Evolutionary conservation across 331 rosid species (phyloP).

Genomic region (Ulmus americana): DNA sequence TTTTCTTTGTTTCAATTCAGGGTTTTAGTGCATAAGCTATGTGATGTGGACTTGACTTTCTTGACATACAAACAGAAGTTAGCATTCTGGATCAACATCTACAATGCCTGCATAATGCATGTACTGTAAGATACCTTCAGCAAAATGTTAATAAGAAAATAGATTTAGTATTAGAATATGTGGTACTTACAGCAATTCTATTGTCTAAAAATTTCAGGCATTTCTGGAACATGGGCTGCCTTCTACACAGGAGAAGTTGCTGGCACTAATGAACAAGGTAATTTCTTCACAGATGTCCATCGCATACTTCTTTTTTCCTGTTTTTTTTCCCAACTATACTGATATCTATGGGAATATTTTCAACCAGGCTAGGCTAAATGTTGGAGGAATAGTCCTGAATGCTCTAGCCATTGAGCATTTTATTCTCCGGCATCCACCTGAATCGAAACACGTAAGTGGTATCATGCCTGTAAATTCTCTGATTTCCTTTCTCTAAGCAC

Average conservation of each 20-base stretch:
- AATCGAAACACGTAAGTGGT: conserved; percentile 52
- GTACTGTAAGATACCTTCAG: conserved; percentile 76
- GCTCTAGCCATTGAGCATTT: conserved; percentile 89
- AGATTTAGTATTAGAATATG: background rate
- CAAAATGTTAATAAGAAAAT: background rate
- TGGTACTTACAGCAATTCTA: conserved; percentile 17
- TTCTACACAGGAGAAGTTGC: conserved; percentile 56
- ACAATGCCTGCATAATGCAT: conserved; percentile 96
- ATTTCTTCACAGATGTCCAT: background rate
- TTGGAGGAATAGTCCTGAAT: conserved; percentile 77
- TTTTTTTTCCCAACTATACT: background rate
- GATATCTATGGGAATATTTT: conserved; percentile 7
- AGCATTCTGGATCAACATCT: conserved; percentile 93
- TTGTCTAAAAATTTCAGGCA: conserved; percentile 49
- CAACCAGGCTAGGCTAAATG: conserved; percentile 67
- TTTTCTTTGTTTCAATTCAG: conserved; percentile 24
- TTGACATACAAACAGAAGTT: conserved; percentile 80
- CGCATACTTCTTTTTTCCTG: background rate
- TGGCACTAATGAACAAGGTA: conserved; percentile 80
- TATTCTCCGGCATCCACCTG: conserved; percentile 71
- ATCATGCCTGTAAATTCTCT: too few relatives aligned
- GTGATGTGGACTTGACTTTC: conserved; percentile 56
- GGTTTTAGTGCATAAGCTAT: conserved; percentile 55
- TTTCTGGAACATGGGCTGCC: conserved; percentile 82
- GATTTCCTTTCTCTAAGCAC: too few relatives aligned